A percentile compares a stretch with the other conserved stretches of the same genome.
Conservation (phyloP, 805 yeast genomes). For the Hagleromyces aurorensis region DNA sequence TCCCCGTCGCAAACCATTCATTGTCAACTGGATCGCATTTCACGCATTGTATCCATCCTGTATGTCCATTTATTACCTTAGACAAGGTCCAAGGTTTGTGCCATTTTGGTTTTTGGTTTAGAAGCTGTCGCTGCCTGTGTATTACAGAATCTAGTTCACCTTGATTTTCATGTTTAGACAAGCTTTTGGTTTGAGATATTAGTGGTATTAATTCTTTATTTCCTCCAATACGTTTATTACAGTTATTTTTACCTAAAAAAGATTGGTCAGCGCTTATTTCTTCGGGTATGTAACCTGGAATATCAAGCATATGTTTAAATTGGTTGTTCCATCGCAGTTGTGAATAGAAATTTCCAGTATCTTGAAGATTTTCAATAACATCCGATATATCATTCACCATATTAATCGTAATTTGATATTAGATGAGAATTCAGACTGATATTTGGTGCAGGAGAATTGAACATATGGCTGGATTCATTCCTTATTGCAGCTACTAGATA, state of each 20-base stretch:
- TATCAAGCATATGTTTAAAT: conserved; percentile 16
- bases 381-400: not conserved
- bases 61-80: conserved; percentile 78
- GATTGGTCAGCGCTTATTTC: conserved; percentile 19
- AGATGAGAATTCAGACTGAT: too few relatives aligned
- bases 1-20: conserved; percentile 88
- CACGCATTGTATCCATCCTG: conserved; percentile 86
- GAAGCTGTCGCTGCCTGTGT: conserved; percentile 16
- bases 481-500: too few relatives aligned
- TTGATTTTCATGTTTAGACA: too few relatives aligned
- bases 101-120: conserved; percentile 30
- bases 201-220: conserved; percentile 1
- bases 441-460: too few relatives aligned
- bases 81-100: conserved; percentile 66
- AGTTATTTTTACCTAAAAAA: conserved; percentile 12
- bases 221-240: not conserved
- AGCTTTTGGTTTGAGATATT: conserved; percentile 2
- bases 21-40: conserved; percentile 74
- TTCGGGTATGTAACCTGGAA: conserved; percentile 28
- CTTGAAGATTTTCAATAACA: conserved; percentile 5
- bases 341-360: conserved; percentile 25
- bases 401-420: conserved; percentile 3
- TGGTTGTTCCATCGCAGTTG: conserved; percentile 27
- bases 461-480: too few relatives aligned
- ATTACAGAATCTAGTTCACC: conserved; percentile 13